phyloP scores from a whole-genome alignment of 2,329 filamentous ascomycete species.

The Cercospora zeina region DNA sequence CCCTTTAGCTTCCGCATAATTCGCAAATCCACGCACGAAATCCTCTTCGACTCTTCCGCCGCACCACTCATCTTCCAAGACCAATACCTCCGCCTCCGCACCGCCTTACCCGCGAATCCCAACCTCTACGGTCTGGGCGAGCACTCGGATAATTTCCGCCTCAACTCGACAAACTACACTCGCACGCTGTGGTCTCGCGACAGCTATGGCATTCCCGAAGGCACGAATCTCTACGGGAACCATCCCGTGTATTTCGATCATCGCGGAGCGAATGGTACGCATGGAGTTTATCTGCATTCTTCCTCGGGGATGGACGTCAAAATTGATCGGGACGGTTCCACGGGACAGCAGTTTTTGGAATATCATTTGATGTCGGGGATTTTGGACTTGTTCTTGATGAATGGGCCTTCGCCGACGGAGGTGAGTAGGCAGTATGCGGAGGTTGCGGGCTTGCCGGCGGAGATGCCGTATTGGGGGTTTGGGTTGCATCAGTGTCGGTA shows the following conservation, averaged over 20 bases:
- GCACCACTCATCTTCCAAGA: slow-evolving; percentile 38
- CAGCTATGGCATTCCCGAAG: slow-evolving; percentile 60
- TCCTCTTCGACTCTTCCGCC: slow-evolving; percentile 39
- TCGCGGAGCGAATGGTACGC: slow-evolving; percentile 57
- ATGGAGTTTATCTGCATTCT: slow-evolving; percentile 68
- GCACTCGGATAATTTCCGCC: slow-evolving; percentile 59
- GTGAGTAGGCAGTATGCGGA: slow-evolving; percentile 53
- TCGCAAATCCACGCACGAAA: slow-evolving; percentile 33
- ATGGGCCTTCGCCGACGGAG: slow-evolving; percentile 49
- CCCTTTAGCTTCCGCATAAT: slow-evolving; percentile 37
- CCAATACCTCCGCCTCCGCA: slow-evolving; percentile 63
- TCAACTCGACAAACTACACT: slow-evolving; percentile 68
- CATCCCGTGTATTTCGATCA: slow-evolving; percentile 76
- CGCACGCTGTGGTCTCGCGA: slow-evolving; percentile 71
- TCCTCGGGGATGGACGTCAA: slow-evolving; percentile 75
- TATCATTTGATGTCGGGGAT: slow-evolving; percentile 77
- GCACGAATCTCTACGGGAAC: slow-evolving; percentile 68
- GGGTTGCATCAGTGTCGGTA: slow-evolving; percentile 54
- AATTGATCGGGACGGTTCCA: slow-evolving; percentile 60
- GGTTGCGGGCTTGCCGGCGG: slow-evolving; percentile 49
- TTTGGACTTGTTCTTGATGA: slow-evolving; percentile 61
- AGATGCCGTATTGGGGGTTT: slow-evolving; percentile 55
- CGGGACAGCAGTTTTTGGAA: slow-evolving; percentile 65
- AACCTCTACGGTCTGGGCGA: slow-evolving; percentile 78
- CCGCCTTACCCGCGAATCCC: slow-evolving; percentile 65